Conservation (phyloP, 345 rosid species). For the Acer saccharum region DNA sequence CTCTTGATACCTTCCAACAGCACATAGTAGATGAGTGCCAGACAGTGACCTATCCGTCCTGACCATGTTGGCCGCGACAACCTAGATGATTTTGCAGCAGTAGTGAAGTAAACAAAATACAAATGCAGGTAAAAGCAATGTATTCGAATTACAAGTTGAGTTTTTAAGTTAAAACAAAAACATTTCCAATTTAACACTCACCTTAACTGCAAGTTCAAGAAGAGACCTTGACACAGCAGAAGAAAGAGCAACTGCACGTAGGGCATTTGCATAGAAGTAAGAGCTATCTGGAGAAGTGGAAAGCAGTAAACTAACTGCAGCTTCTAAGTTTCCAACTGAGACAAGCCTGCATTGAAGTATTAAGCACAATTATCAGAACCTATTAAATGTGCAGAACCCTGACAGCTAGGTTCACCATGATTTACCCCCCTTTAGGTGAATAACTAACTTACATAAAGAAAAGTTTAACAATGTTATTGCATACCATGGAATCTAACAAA, state of each 20-base stretch:
- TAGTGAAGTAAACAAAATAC: slow-evolving; percentile 14
- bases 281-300: slow-evolving; percentile 89
- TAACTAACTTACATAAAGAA: neutral
- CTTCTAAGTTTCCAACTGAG: slow-evolving; percentile 90
- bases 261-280: slow-evolving; percentile 88
- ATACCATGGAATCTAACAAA: neutral
- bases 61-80: slow-evolving; percentile 98
- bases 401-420: neutral
- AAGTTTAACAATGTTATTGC: neutral
- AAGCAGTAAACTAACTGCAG: slow-evolving; percentile 93
- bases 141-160: slow-evolving; percentile 5
- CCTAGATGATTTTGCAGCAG: slow-evolving; percentile 44
- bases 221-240: slow-evolving; percentile 96
- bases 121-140: neutral
- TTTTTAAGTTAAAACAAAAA: neutral
- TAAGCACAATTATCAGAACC: slow-evolving; percentile 8
- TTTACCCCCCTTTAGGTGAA: neutral
- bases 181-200: slow-evolving; percentile 25
- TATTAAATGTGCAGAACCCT: slow-evolving; percentile 3
- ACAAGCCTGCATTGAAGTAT: slow-evolving; percentile 65
- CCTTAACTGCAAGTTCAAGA: slow-evolving; percentile 96
- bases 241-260: slow-evolving; percentile 96
- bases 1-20: slow-evolving; percentile 96
- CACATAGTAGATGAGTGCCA: slow-evolving; percentile 95
- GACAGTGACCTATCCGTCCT: slow-evolving; percentile 83